Evolutionary conservation across 805 yeast genomes (phyloP), one percentile per base, ranked within the genome.

Genomic region (Brettanomyces nanus): DNA sequence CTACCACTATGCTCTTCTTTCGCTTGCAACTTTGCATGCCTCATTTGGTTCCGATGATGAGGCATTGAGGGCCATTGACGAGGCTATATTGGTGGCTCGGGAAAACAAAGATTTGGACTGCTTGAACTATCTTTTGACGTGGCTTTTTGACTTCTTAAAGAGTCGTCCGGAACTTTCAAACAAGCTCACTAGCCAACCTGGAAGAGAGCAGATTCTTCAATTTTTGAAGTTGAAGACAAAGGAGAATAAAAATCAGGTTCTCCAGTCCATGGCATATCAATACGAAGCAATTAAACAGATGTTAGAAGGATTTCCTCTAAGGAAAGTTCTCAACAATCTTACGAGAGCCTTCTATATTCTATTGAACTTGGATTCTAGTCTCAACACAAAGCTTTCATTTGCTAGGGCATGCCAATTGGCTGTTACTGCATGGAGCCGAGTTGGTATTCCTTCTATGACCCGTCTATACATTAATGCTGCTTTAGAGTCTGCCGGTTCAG

Each of bases 71-170:
- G 80, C 95, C 1, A 82, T 86, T 6, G 85, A 82, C 44, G 96
- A 87, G 54, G 92, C 96, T 0, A 81, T 86, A 3, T 68, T 82
- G 5, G 86, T 87, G 3, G 96, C 96, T 0, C 65, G 96, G 46
- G 95, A 87, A 49, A 80, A 81, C 48, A 78, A 78, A 44, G 95
- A 89, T 55, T 68, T 74, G 39, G 65, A 69, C 11, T 84, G 94
- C 19, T 65, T 86, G 30, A 80, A 84, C 20, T 77, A 77, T 47
- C 69, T 86, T 13, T 62, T 86, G 35, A 69, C 85, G 7, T 82
- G 92, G 87, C 63, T 85, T 1, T 76, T 77, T 46, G 73, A 79
- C 44, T 84, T 81, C 47, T 66, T 85, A 50, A 75, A 75, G 42
- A 73, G 74, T 41, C 71, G 79, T 48, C 95, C 95, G 0, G 65